Evolutionary conservation across 2,329 filamentous ascomycete genomes (phyloP).

Genomic region (Byssoonygena ceratinophila): DNA sequence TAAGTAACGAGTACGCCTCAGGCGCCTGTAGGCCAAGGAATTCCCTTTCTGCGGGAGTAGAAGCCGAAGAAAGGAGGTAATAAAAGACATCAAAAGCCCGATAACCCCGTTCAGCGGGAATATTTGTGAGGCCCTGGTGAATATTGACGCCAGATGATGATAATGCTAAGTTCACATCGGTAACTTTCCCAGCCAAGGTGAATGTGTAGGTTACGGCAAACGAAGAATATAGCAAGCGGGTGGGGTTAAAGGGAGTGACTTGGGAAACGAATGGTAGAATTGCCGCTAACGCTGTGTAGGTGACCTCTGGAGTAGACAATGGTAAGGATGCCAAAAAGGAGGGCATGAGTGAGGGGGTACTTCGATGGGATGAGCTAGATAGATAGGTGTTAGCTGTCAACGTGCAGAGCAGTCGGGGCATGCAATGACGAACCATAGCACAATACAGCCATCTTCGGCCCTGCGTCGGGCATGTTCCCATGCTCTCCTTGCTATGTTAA

Average conservation of each 20-base stretch:
- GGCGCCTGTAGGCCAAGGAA: conserved; percentile 71
- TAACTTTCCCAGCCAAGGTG: conserved; percentile 67
- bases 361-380: conserved; percentile 71
- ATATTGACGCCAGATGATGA: conserved; percentile 86
- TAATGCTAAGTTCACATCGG: conserved; percentile 62
- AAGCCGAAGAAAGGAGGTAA: conserved; percentile 85
- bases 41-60: conserved; percentile 77
- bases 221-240: conserved; percentile 66
- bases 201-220: conserved; percentile 73
- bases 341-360: conserved; percentile 69
- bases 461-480: conserved; percentile 95
- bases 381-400: not conserved
- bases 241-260: conserved; percentile 82
- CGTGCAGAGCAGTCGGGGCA: not conserved
- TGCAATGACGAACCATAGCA: conserved; percentile 60
- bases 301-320: conserved; percentile 60
- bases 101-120: conserved; percentile 69
- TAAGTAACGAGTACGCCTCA: conserved; percentile 66
- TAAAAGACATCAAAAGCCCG: conserved; percentile 97
- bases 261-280: conserved; percentile 78
- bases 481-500: conserved; percentile 63
- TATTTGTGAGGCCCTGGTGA: conserved; percentile 62
- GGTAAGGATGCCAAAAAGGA: conserved; percentile 77
- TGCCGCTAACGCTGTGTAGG: conserved; percentile 70
- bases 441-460: conserved; percentile 88